phyloP scores from a whole-genome alignment of 306 rosid genomes.

The Castanospermum australe region DNA sequence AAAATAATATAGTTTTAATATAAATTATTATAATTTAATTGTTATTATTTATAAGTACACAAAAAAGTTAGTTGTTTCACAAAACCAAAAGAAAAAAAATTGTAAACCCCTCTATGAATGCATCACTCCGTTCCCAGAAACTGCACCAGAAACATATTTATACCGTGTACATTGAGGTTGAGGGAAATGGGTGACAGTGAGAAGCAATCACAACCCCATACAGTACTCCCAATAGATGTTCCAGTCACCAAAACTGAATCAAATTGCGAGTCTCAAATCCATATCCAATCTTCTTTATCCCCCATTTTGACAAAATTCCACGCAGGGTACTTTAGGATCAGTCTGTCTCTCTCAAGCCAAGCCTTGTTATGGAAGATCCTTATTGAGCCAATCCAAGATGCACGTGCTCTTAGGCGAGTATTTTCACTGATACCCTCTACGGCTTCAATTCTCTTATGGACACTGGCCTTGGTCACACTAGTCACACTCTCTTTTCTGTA shows the following conservation, averaged over 20 bases:
- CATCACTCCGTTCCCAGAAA: not conserved
- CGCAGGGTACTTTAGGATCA: slow-evolving; percentile 67
- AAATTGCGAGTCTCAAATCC: slow-evolving; percentile 5
- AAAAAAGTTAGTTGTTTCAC: too few species aligned
- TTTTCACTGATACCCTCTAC: slow-evolving; percentile 41
- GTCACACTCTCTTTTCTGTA: slow-evolving; percentile 42
- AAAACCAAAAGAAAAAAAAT: too few species aligned
- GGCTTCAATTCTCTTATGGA: slow-evolving; percentile 42
- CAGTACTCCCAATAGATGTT: slow-evolving; percentile 11
- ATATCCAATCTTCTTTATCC: slow-evolving; percentile 10
- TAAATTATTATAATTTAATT: too few species aligned
- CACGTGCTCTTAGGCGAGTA: slow-evolving; percentile 27
- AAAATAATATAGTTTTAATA: too few species aligned
- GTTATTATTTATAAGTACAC: too few species aligned
- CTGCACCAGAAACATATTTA: not conserved
- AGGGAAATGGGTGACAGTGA: slow-evolving; percentile 18
- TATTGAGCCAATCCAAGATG: slow-evolving; percentile 37
- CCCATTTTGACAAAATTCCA: slow-evolving; percentile 36
- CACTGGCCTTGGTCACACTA: slow-evolving; percentile 36
- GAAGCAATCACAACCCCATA: slow-evolving; percentile 16
- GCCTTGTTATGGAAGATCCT: slow-evolving; percentile 52
- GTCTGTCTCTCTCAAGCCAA: slow-evolving; percentile 50
- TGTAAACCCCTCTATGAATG: slow-evolving; percentile 23
- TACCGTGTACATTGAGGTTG: not conserved
- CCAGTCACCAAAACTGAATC: slow-evolving; percentile 1